These are phyloP conservation scores for Gaeumannomyces tritici DNA, from an alignment of 2,329 filamentous ascomycete genomes.

Conservation along the genomic window DNA sequence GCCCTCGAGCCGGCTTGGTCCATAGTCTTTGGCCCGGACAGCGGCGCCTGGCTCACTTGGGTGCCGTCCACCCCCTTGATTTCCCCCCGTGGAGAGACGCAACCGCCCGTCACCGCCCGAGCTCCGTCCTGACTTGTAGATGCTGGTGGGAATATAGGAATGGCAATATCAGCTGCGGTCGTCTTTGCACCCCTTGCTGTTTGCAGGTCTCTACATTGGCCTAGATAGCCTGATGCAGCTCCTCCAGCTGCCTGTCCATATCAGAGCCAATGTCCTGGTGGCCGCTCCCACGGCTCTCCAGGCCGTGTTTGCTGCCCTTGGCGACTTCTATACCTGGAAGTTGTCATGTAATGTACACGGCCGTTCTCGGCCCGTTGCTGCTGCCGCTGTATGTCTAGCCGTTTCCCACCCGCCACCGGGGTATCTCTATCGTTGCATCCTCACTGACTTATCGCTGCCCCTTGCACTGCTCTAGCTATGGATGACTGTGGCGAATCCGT, in stretches of 20 bases:
- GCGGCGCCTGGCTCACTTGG: constrained; percentile 93
- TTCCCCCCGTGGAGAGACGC: not conserved
- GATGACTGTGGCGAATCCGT: constrained; percentile 68
- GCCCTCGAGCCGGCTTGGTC: constrained; percentile 91
- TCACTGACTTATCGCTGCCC: not conserved
- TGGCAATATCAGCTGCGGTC: constrained; percentile 83
- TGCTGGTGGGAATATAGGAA: constrained; percentile 53
- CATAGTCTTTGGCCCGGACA: constrained; percentile 66
- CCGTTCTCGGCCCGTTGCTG: constrained; percentile 48
- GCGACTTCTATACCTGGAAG: constrained; percentile 84
- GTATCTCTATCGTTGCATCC: not conserved
- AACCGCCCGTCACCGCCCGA: not conserved
- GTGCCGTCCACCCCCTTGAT: constrained; percentile 37
- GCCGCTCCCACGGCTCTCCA: constrained; percentile 68
- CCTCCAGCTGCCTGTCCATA: constrained; percentile 41
- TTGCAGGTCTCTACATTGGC: constrained; percentile 63
- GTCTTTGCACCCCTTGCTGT: constrained; percentile 82
- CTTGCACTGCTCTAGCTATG: constrained; percentile 41
- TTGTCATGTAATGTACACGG: constrained; percentile 69
- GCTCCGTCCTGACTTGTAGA: not conserved
- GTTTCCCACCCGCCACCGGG: constrained; percentile 1
- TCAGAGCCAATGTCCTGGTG: constrained; percentile 58
- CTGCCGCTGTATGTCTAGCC: constrained; percentile 55
- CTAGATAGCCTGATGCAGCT: constrained; percentile 46
- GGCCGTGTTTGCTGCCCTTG: constrained; percentile 64